These are phyloP conservation scores for Garcia nutans DNA, from an alignment of 345 rosid genomes.

Conservation along the genomic window DNA sequence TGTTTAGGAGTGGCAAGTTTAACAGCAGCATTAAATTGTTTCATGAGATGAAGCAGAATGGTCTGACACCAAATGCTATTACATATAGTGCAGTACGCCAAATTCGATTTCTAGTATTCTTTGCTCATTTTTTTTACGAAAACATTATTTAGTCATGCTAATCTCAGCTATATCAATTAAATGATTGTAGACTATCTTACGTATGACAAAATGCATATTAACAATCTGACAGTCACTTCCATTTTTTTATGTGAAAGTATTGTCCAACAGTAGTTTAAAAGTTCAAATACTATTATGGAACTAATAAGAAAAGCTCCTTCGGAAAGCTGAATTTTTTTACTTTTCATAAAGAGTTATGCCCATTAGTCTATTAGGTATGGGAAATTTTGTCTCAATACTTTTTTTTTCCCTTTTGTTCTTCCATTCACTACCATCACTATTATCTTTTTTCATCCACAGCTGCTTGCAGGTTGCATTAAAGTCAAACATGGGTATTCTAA, in stretches of 20 bases:
- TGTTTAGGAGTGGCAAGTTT: slow-evolving; percentile 69
- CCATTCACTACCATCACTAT: slow-evolving; percentile 17
- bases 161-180: not conserved
- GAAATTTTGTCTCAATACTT: not conserved
- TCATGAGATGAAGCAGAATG: slow-evolving; percentile 85
- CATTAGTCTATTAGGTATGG: not conserved
- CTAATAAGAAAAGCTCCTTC: not conserved
- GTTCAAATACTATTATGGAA: not conserved
- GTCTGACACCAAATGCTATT: slow-evolving; percentile 77
- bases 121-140: not conserved
- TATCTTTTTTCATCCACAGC: slow-evolving; percentile 44
- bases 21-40: slow-evolving; percentile 61
- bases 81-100: slow-evolving; percentile 74
- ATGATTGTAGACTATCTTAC: slow-evolving; percentile 1
- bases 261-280: not conserved
- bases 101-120: slow-evolving; percentile 8
- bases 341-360: not conserved
- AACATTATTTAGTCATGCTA: not conserved
- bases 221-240: not conserved
- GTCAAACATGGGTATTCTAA: slow-evolving; percentile 58
- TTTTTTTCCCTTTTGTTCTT: not conserved
- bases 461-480: slow-evolving; percentile 88
- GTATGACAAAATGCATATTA: not conserved
- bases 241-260: not conserved
- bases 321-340: not conserved